phyloP scores from a whole-genome alignment of 2,329 filamentous ascomycete genomes.

The Colletotrichum tropicicola region DNA sequence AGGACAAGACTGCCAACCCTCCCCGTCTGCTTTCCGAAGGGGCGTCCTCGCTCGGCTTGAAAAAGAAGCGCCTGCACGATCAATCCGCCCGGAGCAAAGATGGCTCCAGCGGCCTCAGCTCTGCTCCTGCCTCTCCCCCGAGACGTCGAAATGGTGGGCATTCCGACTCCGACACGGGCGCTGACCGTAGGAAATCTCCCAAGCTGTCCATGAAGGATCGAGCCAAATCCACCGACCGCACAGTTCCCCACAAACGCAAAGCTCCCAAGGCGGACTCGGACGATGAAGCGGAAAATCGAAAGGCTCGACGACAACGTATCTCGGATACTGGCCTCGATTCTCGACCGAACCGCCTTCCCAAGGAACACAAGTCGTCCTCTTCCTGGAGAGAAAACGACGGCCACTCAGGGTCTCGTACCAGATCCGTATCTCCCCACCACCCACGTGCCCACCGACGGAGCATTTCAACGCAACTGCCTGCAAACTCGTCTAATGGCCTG shows the following conservation, averaged over 20 bases:
- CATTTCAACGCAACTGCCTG: conserved; percentile 69
- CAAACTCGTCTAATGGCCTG: conserved; percentile 63
- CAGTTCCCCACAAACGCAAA: conserved; percentile 62
- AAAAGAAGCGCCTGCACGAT: conserved; percentile 59
- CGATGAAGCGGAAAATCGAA: conserved; percentile 64
- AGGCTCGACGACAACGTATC: conserved; percentile 62
- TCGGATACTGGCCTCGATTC: conserved; percentile 44
- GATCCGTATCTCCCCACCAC: conserved; percentile 70
- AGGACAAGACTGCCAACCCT: conserved; percentile 41
- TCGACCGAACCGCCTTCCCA: conserved; percentile 12
- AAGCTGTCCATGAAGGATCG: conserved; percentile 58
- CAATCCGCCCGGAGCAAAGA: conserved; percentile 55
- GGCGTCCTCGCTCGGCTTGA: conserved; percentile 38
- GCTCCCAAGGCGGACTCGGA: conserved; percentile 64
- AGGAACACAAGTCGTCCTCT: conserved; percentile 44
- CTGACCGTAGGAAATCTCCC: conserved; percentile 49
- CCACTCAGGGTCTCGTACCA: conserved; percentile 32
- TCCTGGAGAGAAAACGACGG: conserved; percentile 44
- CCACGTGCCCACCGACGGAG: conserved; percentile 69
- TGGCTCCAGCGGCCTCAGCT: conserved; percentile 65
- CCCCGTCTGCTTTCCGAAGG: conserved; percentile 38
- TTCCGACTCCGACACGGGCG: conserved; percentile 67
- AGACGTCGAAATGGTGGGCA: conserved; percentile 46
- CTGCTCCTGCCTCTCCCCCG: conserved; percentile 65
- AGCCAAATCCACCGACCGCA: conserved; percentile 55